Evolutionary conservation across 2,329 filamentous ascomycete genomes (phyloP).

Genomic region (Metarhizium anisopliae): DNA sequence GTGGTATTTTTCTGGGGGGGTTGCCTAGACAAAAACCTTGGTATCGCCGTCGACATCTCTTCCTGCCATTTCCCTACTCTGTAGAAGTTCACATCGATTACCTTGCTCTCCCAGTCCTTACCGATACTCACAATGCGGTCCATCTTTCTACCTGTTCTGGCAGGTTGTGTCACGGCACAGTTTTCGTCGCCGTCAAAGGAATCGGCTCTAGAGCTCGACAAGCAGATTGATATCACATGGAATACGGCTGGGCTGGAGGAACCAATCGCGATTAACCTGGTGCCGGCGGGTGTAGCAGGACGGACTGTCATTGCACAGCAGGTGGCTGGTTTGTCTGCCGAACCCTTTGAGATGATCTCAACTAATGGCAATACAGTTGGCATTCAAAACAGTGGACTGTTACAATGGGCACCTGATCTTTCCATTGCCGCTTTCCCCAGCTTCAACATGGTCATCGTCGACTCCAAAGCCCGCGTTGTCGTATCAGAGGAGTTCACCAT

Average conservation of each 20-base stretch:
- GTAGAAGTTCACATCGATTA: too few relatives aligned
- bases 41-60: background rate
- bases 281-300: constrained; percentile 10
- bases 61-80: background rate
- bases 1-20: background rate
- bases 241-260: constrained; percentile 11
- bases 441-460: constrained; percentile 15
- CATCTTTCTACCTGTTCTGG: background rate
- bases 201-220: constrained; percentile 2
- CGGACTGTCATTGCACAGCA: constrained; percentile 12
- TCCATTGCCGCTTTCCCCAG: constrained; percentile 12
- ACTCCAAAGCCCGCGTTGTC: constrained; percentile 3
- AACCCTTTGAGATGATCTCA: background rate
- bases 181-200: constrained; percentile 1
- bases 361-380: constrained; percentile 6
- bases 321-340: constrained; percentile 10
- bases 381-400: constrained; percentile 12
- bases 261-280: constrained; percentile 13
- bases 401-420: constrained; percentile 13
- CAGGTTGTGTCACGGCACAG: background rate
- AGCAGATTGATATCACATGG: constrained; percentile 12
- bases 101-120: too few relatives aligned
- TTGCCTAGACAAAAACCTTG: background rate
- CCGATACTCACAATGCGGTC: background rate
- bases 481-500: constrained; percentile 1